A percentile compares a stretch with the other conserved stretches of the same genome.
Conservation (phyloP, 345 rosid genomes). For the Sapria himalayana region DNA sequence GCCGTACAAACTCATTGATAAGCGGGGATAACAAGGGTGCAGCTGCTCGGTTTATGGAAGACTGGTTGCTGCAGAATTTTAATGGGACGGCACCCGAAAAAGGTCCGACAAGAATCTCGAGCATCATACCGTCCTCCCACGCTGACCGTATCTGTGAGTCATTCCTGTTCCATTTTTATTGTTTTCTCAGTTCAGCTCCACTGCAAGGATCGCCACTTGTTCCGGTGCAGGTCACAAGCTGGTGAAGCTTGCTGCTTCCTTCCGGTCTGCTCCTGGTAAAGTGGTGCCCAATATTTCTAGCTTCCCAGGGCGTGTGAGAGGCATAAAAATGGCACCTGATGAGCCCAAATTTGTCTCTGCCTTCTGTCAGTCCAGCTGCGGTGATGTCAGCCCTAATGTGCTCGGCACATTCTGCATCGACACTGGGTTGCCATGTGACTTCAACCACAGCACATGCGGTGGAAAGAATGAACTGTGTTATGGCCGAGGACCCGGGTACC, state of each 20-base stretch:
- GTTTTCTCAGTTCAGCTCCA: too few species aligned
- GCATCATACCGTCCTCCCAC: conserved; percentile 23
- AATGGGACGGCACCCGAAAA: conserved; percentile 17
- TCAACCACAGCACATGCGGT: conserved; percentile 92
- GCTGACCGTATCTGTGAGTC: conserved; percentile 50
- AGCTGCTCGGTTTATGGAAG: conserved; percentile 94
- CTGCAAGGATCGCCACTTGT: too few species aligned
- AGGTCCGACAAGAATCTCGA: conserved; percentile 58
- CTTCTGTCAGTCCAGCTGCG: conserved; percentile 92
- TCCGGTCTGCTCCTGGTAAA: conserved; percentile 52
- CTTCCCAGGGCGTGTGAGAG: conserved; percentile 60
- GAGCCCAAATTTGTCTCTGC: conserved; percentile 85
- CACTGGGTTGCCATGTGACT: conserved; percentile 89
- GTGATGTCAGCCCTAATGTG: conserved; percentile 95
- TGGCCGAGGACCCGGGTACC: conserved; percentile 98
- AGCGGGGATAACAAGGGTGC: conserved; percentile 99
- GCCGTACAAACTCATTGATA: conserved; percentile 78
- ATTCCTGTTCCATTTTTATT: too few species aligned
- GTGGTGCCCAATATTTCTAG: conserved; percentile 43
- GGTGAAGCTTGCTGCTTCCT: conserved; percentile 81
- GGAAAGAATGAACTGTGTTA: conserved; percentile 85
- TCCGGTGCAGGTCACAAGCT: conserved; percentile 45
- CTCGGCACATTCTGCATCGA: conserved; percentile 86
- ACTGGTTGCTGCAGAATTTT: conserved; percentile 50
- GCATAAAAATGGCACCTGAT: conserved; percentile 59